These are phyloP conservation scores for Sanghuangporus sanghuang DNA, from an alignment of 1,284 basidiomycete genomes.

Conservation along the genomic window DNA sequence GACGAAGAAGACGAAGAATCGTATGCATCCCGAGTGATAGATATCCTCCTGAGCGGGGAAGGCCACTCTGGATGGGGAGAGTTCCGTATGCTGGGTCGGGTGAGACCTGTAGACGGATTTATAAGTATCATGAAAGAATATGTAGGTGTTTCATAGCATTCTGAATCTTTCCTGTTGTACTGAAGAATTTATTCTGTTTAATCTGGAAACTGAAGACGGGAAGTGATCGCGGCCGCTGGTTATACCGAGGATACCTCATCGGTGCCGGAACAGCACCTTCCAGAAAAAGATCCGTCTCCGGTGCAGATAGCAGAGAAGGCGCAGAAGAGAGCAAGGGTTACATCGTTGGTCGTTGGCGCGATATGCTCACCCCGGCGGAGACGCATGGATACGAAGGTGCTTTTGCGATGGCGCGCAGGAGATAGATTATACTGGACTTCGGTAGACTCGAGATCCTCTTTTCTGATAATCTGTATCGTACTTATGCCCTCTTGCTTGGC, in stretches of 20 bases:
- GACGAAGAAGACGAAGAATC: constrained; percentile 13
- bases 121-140: constrained; percentile 71
- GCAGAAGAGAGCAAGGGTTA: constrained; percentile 38
- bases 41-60: constrained; percentile 70
- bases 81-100: constrained; percentile 62
- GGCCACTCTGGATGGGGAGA: constrained; percentile 81
- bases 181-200: not conserved
- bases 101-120: constrained; percentile 67
- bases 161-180: not conserved
- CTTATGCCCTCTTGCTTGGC: not conserved
- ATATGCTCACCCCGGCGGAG: constrained; percentile 54
- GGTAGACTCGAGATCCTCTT: not conserved
- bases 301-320: not conserved
- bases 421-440: constrained; percentile 27
- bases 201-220: constrained; percentile 39
- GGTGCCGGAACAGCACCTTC: constrained; percentile 33
- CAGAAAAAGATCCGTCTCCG: not conserved
- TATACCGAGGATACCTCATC: constrained; percentile 71
- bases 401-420: constrained; percentile 64
- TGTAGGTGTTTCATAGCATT: constrained; percentile 39
- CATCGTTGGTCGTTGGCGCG: constrained; percentile 69
- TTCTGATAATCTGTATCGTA: not conserved
- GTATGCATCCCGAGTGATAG: constrained; percentile 35
- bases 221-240: constrained; percentile 67
- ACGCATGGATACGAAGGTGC: constrained; percentile 69